Evolutionary conservation across 768 basidiomycete genomes (phyloP).

Genomic region (Tremella fuciformis): DNA sequence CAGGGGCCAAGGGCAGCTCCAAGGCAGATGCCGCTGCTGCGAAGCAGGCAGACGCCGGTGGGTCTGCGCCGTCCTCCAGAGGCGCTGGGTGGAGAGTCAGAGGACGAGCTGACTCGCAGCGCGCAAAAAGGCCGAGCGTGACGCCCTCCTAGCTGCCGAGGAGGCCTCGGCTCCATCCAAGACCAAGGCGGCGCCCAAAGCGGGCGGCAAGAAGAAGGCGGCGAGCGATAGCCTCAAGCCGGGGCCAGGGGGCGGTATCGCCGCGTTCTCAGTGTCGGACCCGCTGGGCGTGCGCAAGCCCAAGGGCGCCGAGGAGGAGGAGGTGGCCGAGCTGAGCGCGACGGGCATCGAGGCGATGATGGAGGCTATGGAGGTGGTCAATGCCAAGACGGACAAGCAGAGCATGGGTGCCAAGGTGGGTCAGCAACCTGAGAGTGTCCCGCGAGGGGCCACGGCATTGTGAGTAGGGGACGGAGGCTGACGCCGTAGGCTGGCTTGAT

Average conservation of each 20-base stretch:
- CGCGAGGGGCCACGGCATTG: not conserved
- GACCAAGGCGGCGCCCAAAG: constrained; percentile 62
- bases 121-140: constrained; percentile 84
- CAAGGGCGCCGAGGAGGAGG: constrained; percentile 46
- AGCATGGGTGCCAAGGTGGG: constrained; percentile 69
- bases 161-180: constrained; percentile 63
- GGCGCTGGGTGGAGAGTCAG: no score
- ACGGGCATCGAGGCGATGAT: constrained; percentile 88
- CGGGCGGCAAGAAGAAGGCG: constrained; percentile 54
- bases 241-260: constrained; percentile 63
- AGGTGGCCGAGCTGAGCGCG: constrained; percentile 70
- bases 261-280: constrained; percentile 43
- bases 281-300: constrained; percentile 34
- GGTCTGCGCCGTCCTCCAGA: constrained; percentile 4
- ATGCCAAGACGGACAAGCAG: constrained; percentile 88
- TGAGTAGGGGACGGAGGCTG: not conserved
- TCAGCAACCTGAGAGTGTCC: constrained; percentile 1
- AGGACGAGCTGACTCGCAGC: constrained; percentile 46
- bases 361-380: constrained; percentile 83
- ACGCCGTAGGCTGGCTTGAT: constrained; percentile 64
- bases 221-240: constrained; percentile 61
- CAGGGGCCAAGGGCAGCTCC: constrained; percentile 54
- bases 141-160: constrained; percentile 81
- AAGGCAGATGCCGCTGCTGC: constrained; percentile 46
- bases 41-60: constrained; percentile 48